A percentile compares a stretch with the other conserved stretches of the same genome.
phyloP scores from a whole-genome alignment of 2,329 filamentous ascomycete genomes.

The Fusarium anguioides region DNA sequence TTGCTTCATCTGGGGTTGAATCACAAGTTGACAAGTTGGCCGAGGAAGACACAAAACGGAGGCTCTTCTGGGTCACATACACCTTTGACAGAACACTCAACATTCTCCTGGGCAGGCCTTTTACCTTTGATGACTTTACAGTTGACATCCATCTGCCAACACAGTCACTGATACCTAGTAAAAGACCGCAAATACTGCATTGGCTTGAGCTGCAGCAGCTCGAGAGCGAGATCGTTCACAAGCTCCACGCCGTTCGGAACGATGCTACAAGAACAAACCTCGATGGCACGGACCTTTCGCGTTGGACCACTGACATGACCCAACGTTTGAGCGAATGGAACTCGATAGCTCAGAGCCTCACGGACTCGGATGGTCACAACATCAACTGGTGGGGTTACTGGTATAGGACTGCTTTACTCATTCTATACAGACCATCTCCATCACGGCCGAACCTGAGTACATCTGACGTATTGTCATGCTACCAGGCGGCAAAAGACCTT shows the following conservation, averaged over 20 bases:
- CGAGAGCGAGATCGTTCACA: conserved; percentile 3
- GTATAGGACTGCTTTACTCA: conserved; percentile 8
- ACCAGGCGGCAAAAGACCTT: conserved; percentile 2
- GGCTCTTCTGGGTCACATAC: conserved; percentile 11
- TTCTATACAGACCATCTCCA: background rate
- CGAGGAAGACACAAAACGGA: conserved; percentile 1
- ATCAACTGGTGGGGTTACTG: conserved; percentile 22
- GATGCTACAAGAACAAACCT: rapidly evolving
- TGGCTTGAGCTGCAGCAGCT: conserved; percentile 14
- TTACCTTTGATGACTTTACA: conserved; percentile 10
- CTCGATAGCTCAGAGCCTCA: background rate
- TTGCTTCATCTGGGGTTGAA: background rate
- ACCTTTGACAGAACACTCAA: conserved; percentile 12
- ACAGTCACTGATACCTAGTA: background rate
- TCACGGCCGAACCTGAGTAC: background rate
- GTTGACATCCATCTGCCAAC: background rate
- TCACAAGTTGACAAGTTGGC: rapidly evolving
- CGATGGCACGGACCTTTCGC: background rate
- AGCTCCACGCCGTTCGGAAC: background rate
- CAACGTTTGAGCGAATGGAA: background rate
- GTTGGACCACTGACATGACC: background rate
- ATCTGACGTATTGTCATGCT: background rate
- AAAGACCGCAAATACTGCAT: background rate
- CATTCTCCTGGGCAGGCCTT: conserved; percentile 6
- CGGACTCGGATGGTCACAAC: background rate